Evolutionary conservation across 805 yeast species (phyloP).

Genomic region (Wickerhamiella brachini): DNA sequence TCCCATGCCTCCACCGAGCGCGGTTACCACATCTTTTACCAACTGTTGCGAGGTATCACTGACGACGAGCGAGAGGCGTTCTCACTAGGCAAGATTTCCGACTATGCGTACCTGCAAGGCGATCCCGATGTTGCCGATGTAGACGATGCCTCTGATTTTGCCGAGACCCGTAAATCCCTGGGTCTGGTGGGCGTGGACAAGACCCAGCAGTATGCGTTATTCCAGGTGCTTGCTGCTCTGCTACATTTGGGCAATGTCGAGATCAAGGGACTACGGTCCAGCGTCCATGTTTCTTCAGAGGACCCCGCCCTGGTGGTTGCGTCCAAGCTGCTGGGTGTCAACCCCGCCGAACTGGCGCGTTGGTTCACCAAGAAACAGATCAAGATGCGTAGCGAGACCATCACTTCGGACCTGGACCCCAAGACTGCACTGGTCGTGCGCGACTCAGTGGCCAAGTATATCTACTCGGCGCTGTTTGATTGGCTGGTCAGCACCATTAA

Average conservation of each 20-base stretch:
- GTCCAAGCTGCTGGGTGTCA: slow-evolving; percentile 71
- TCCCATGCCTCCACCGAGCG: slow-evolving; percentile 87
- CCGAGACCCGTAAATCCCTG: slow-evolving; percentile 63
- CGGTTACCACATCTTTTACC: slow-evolving; percentile 91
- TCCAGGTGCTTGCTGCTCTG: slow-evolving; percentile 71
- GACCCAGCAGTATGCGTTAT: slow-evolving; percentile 50
- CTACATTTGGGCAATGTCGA: slow-evolving; percentile 88
- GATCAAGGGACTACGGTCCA: slow-evolving; percentile 69
- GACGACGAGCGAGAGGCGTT: slow-evolving; percentile 41
- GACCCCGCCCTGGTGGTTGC: slow-evolving; percentile 78
- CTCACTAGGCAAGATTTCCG: slow-evolving; percentile 47
- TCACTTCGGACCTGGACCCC: slow-evolving; percentile 66
- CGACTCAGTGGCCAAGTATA: slow-evolving; percentile 92
- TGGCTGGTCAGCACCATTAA: slow-evolving; percentile 87
- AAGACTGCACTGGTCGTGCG: slow-evolving; percentile 82
- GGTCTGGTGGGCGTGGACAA: slow-evolving; percentile 58
- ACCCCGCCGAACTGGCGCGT: slow-evolving; percentile 58
- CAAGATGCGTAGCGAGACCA: slow-evolving; percentile 82
- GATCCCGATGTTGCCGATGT: slow-evolving; percentile 53
- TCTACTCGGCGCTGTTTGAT: slow-evolving; percentile 83
- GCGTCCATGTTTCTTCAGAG: slow-evolving; percentile 68
- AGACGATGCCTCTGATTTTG: slow-evolving; percentile 70
- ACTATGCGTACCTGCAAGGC: slow-evolving; percentile 75
- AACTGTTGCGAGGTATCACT: slow-evolving; percentile 56
- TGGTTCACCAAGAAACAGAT: slow-evolving; percentile 92